Evolutionary conservation across 2,329 filamentous ascomycete genomes (phyloP).

Genomic region (Sporothrix sp.): DNA sequence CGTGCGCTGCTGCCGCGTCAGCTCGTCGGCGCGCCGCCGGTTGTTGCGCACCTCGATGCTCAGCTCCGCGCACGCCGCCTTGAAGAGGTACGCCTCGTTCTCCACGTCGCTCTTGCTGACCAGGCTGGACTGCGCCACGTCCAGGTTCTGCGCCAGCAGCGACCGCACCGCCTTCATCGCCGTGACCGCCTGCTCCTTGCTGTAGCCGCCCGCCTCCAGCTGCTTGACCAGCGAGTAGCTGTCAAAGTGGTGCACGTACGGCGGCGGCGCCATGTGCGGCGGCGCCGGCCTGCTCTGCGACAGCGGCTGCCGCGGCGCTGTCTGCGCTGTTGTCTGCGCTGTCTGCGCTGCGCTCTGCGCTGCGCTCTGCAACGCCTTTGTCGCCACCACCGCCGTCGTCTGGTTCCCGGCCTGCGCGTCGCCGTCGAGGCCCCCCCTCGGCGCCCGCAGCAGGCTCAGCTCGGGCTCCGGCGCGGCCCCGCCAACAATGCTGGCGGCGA

Average conservation of each 20-base stretch:
- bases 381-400: too few species aligned
- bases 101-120: conserved; percentile 89
- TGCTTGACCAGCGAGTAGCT: conserved; percentile 81
- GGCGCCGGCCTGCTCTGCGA: conserved; percentile 31
- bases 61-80: conserved; percentile 86
- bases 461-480: conserved; percentile 15
- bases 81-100: conserved; percentile 90
- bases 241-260: conserved; percentile 94
- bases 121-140: conserved; percentile 67
- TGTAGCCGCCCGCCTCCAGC: conserved; percentile 63
- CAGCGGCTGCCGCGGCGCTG: conserved; percentile 18
- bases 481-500: neutral
- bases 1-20: conserved; percentile 71
- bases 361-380: too few species aligned
- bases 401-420: neutral
- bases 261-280: conserved; percentile 61
- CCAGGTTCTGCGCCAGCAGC: conserved; percentile 68
- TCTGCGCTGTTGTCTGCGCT: too few species aligned
- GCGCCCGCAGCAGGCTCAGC: conserved; percentile 16
- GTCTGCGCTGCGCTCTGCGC: too few species aligned
- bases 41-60: conserved; percentile 76
- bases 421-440: conserved; percentile 8
- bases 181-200: conserved; percentile 63
- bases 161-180: conserved; percentile 87
- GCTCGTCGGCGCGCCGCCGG: conserved; percentile 66